phyloP scores from a whole-genome alignment of 106 monocot species.

The Xerophyta viscosa region DNA sequence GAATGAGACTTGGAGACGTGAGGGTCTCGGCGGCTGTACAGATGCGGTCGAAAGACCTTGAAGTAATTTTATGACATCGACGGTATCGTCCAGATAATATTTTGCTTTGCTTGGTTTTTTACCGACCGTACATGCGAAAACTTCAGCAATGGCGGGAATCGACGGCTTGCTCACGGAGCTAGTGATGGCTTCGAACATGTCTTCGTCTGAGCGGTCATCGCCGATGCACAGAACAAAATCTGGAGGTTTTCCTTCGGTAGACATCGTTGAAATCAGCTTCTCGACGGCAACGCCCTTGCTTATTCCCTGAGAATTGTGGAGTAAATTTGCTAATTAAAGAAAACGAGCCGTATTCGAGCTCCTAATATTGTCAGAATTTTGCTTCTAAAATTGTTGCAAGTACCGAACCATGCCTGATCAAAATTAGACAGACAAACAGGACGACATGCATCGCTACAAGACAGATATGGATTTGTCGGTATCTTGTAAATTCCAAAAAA shows the following conservation, averaged over 20 bases:
- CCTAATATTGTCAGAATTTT: no score
- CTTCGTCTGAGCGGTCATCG: constrained; percentile 81
- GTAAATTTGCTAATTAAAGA: no score
- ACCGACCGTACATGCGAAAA: constrained; percentile 84
- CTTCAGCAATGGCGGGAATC: constrained; percentile 28
- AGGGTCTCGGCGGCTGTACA: neutral
- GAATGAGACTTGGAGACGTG: constrained; percentile 17
- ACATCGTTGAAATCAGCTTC: constrained; percentile 25
- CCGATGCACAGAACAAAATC: constrained; percentile 80
- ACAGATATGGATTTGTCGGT: no score
- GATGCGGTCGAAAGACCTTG: constrained; percentile 43
- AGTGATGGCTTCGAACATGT: constrained; percentile 82
- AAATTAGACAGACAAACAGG: no score
- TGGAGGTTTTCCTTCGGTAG: constrained; percentile 23
- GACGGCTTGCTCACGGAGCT: constrained; percentile 26
- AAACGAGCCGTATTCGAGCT: no score
- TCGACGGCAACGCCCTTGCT: constrained; percentile 26
- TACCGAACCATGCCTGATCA: no score
- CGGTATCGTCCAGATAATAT: constrained; percentile 76
- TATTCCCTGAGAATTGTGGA: constrained; percentile 11
- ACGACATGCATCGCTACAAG: no score
- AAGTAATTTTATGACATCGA: constrained; percentile 66
- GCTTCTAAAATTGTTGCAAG: no score
- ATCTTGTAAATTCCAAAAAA: no score
- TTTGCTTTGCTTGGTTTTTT: constrained; percentile 89